A percentile compares a stretch with the other conserved stretches of the same genome.
Evolutionary conservation across 352 stramenopile species (phyloP).

Genomic region (Phytopythium oedochilum): DNA sequence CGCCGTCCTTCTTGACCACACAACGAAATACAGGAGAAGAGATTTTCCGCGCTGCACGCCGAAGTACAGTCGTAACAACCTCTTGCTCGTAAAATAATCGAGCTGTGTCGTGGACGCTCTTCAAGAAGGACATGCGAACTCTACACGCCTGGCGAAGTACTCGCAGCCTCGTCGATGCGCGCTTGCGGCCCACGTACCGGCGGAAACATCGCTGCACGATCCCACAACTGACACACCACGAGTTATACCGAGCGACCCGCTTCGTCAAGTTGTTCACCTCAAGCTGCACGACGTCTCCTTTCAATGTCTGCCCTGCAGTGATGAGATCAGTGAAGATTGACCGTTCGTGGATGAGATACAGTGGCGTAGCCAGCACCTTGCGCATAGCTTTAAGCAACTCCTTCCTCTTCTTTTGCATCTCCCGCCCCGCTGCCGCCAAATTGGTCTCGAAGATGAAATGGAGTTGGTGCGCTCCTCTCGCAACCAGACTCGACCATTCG

Average conservation of each 20-base stretch:
- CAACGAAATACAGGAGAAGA: slow-evolving; percentile 33
- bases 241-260: slow-evolving; percentile 59
- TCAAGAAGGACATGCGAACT: neutral
- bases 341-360: slow-evolving; percentile 52
- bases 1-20: slow-evolving; percentile 46
- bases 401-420: slow-evolving; percentile 44
- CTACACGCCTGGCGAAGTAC: slow-evolving; percentile 16
- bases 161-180: slow-evolving; percentile 16
- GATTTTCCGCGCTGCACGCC: slow-evolving; percentile 24
- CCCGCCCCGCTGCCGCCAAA: slow-evolving; percentile 43
- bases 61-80: slow-evolving; percentile 17
- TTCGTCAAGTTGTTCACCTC: slow-evolving; percentile 57
- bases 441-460: slow-evolving; percentile 71
- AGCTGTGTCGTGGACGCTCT: neutral
- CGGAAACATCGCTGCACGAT: slow-evolving; percentile 65
- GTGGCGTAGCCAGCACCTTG: slow-evolving; percentile 42
- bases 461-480: slow-evolving; percentile 52
- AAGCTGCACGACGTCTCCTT: slow-evolving; percentile 67
- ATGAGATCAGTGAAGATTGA: slow-evolving; percentile 45
- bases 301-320: slow-evolving; percentile 41
- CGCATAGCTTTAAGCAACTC: slow-evolving; percentile 45
- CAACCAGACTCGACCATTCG: slow-evolving; percentile 60
- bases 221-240: slow-evolving; percentile 37
- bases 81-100: slow-evolving; percentile 18
- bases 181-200: slow-evolving; percentile 28